Percentiles rank a stretch among this genome's conserved stretches.
Evolutionary conservation across 257 asterid genomes (phyloP).

Genomic region (Anisodus acutangulus): DNA sequence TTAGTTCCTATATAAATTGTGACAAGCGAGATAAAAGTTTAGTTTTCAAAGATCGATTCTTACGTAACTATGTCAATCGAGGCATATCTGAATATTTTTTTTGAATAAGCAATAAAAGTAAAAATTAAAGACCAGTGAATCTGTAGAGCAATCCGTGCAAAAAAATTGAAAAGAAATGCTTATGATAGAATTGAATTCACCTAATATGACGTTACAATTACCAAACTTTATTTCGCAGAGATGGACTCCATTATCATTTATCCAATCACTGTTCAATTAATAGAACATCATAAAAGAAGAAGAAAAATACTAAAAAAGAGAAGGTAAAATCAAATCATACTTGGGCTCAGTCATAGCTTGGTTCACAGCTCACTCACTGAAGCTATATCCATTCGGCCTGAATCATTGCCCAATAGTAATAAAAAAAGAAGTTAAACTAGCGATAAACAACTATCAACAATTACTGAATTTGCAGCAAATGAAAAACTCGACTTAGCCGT

Average conservation of each 20-base stretch:
- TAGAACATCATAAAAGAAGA: background rate
- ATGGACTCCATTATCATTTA: background rate
- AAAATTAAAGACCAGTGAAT: too few relatives aligned
- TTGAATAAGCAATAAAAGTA: too few relatives aligned
- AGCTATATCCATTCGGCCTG: background rate
- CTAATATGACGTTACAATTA: background rate
- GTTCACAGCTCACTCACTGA: background rate
- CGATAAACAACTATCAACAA: too few relatives aligned
- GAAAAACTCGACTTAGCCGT: slow-evolving; percentile 9
- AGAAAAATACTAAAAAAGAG: background rate
- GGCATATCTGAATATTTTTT: too few relatives aligned
- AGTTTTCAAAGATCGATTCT: too few relatives aligned
- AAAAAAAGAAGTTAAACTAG: too few relatives aligned
- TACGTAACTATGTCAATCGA: too few relatives aligned
- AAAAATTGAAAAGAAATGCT: background rate
- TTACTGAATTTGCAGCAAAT: too few relatives aligned
- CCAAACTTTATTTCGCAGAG: background rate
- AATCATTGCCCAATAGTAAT: background rate
- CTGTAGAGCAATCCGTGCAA: too few relatives aligned
- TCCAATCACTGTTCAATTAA: background rate
- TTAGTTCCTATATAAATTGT: too few relatives aligned
- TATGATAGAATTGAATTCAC: background rate
- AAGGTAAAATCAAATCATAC: too few relatives aligned
- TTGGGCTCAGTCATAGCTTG: slow-evolving; percentile 17
- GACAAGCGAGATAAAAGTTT: too few relatives aligned